A percentile compares a stretch with the other conserved stretches of the same genome.
phyloP scores from a whole-genome alignment of 2,329 filamentous ascomycete genomes.

The Hirsutella minnesotensis region DNA sequence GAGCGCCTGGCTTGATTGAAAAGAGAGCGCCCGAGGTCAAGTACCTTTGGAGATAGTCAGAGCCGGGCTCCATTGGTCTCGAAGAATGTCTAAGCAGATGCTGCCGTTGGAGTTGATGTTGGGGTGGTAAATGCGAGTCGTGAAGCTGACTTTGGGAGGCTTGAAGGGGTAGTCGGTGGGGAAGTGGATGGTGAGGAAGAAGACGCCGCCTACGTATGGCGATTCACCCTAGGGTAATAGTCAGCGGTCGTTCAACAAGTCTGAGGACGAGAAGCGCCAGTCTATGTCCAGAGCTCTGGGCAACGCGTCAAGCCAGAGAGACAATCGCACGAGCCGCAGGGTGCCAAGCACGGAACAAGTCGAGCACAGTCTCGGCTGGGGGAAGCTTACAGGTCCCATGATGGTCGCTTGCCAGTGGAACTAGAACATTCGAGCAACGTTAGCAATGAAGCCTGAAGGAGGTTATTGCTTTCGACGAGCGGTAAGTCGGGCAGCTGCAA shows the following conservation, averaged over 20 bases:
- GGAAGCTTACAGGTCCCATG: conserved; percentile 82
- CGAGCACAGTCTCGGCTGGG: too few species aligned
- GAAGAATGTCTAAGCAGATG: conserved; percentile 95
- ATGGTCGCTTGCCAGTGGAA: conserved; percentile 99
- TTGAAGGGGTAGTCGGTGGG: conserved; percentile 99
- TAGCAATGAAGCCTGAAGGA: neutral
- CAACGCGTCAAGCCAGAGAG: too few species aligned
- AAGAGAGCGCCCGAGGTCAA: neutral
- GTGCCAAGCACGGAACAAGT: too few species aligned
- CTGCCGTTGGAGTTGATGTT: conserved; percentile 99
- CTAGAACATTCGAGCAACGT: conserved; percentile 31
- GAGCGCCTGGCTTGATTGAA: neutral
- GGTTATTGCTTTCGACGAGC: neutral
- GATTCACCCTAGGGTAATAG: conserved; percentile 64
- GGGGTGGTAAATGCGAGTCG: conserved; percentile 97
- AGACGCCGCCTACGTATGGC: conserved; percentile 95
- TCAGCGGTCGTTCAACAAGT: too few species aligned
- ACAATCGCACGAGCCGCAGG: too few species aligned
- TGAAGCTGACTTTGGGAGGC: conserved; percentile 99
- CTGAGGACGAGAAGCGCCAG: too few species aligned
- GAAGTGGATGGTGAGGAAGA: conserved; percentile 98
- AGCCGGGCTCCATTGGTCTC: conserved; percentile 98
- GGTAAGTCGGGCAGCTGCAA: neutral
- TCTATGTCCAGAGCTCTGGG: too few species aligned
- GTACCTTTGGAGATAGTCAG: conserved; percentile 97